Evolutionary conservation across 2,329 filamentous ascomycete species (phyloP), one percentile per base, ranked within the genome.

Genomic region (Ampelomyces quisqualis): DNA sequence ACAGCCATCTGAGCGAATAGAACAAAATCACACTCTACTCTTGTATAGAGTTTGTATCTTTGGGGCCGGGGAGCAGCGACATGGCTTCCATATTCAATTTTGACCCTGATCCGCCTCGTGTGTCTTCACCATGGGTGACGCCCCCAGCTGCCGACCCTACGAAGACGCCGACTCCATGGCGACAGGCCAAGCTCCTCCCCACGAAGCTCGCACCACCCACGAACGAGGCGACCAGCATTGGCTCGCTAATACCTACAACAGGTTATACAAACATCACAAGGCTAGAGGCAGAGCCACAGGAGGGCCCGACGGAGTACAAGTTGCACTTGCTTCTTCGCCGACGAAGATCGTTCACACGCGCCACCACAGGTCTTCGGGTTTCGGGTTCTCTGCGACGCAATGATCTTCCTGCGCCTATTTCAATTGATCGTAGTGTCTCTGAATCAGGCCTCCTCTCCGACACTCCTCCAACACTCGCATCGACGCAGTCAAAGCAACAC

Each of bases 81-180:
- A 94, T 93, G 88, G 91, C 93, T 43, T 96, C 91, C 9, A 88
- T 98, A 55, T 98, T 98, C 67, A 96, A 91, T 0, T 98, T 88
- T 65, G 89, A 96, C 48, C 84, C 88, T 2, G 86, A 95, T 52
- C 88, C 90, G 31, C 88, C 88, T 2, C 77, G 88, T 66, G 89
- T 97, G 23, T 85, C 87, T 10, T 97, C 91, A 13, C 93, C 93
- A 11, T 98, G 93, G 93, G 78, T 85, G n/a, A 81, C 76, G 8
- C 78, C 83, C 65, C 71, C 58, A 3, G 43, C 47, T 43, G 60
- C 45, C 31, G 45, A 43, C 8, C 38, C 47, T 20, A 27, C 53
- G 6, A 53, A 46, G 15, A 40, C 48, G 29, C 29, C 53, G 10
- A 48, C 45, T 26, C 34, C 49, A 32, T 38, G 38, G 27, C 55